Base-by-base conservation (phyloP, 2,329 filamentous ascomycete genomes). In the Berkeleyomyces basicola region DNA sequence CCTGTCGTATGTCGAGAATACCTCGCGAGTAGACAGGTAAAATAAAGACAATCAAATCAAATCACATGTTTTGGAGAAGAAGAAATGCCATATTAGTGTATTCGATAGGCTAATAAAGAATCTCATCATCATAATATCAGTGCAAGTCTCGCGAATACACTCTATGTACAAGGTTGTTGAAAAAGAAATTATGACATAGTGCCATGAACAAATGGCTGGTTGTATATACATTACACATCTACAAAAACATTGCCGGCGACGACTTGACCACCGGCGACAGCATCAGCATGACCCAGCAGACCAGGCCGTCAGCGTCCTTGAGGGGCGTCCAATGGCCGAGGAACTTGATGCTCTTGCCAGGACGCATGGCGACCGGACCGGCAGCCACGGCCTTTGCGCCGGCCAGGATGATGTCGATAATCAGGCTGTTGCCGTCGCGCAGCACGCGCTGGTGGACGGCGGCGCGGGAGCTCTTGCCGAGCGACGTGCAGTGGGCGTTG, bases 271-370 rank as follows among this genome's bases (percentile, higher is more conserved):
- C 53, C 0, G 61, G 61, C 16, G 51, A 59, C 31, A 63, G n/a
- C 9, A 44, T 39, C 14, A 63, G 14, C 16, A 59, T 49, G 36
- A 59, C 36, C 61, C 61, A 59, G 33, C 42, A 46, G 2, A 58
- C 39, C 4, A 31, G 7, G 6, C 31, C 33, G 3, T 63, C 53
- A 5, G 46, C 37, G 10, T 60, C 59, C 42, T 64, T 65, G 11
- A 65, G 16, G 4, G 64, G 64, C 33, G 64, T 65, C 64, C 64
- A 65, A 57, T 61, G 60, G 9, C 47, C 60, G 31, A 61, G 23
- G 37, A 44, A 61, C 60, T 61, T 61, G 40, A 44, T 7, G 23
- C 42, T 43, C 23, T 49, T 61, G 9, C 37, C 57, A 2, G 44
- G 23, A 23, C 47, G 31, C 33, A 23, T 37, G n/a, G 33, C 31